Base-by-base conservation (phyloP, 164 flowering plant species). In the Piper longum region DNA sequence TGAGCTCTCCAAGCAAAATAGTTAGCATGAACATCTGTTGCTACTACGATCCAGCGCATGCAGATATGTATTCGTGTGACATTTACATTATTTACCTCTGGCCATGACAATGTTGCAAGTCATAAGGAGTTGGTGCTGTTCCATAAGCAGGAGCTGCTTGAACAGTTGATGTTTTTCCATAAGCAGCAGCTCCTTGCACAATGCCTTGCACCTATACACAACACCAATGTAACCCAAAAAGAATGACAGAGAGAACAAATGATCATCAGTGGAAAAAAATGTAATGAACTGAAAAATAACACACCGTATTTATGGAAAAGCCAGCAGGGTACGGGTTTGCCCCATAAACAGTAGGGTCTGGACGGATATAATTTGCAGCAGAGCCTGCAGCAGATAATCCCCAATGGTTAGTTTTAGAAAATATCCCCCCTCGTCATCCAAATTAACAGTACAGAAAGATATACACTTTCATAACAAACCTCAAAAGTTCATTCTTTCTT, bases 231-330 rank as follows among this genome's bases (percentile, higher is more conserved):
- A n/a, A 40, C 11, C 43, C 62, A 60, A 16, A 39, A 60, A 54
- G 42, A 14, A 58, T 7, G 36, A 18, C 7, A 7, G 16, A 41
- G 9, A 7, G 51, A 18, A 59, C 59, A 41, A 44, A 40, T 16
- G 51, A 17, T n/a, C 19, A 4, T 1, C 41, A 39, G n/a, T 9
- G 51, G 16, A 56, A 4, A 41, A 13, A 65, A 4, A 63, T 41
- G 40, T 18, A 51, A 52, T 57, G 62, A 40, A 40, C 16, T 11
- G 62, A 64, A 16, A 61, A 45, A 62, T 7, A 70, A 71, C 92
- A 75, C 80, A 89, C 98, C 41, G 82, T 88, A 72, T 72, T 79
- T 83, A 84, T 77, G 71, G 87, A 88, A 82, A 88, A 83, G 62
- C 73, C 71, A 55, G 69, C 67, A 74, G 84, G 78, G 70, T 90